These are phyloP conservation scores for Entomortierella lignicola DNA, from an alignment of 192 early-diverging fungal genomes.

Conservation along the genomic window DNA sequence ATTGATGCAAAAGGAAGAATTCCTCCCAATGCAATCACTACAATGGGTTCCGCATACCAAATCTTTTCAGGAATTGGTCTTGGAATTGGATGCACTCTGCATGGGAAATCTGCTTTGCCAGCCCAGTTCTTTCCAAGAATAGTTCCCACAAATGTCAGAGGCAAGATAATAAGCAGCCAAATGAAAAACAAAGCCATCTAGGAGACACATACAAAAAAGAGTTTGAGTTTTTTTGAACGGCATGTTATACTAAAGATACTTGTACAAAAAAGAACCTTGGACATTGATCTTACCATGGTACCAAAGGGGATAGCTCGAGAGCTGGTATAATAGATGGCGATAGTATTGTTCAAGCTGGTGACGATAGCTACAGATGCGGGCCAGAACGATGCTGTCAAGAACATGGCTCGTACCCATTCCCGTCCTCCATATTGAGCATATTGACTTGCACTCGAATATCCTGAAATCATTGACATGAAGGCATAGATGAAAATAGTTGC, in stretches of 20 bases:
- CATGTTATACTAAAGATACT: neutral
- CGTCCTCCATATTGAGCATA: conserved; percentile 76
- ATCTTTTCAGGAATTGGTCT: conserved; percentile 79
- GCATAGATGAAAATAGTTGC: conserved; percentile 85
- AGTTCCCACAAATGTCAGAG: conserved; percentile 78
- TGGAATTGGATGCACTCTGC: conserved; percentile 83
- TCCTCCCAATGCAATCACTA: conserved; percentile 70
- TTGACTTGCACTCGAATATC: conserved; percentile 74
- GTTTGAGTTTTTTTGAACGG: neutral
- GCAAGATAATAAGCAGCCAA: conserved; percentile 77
- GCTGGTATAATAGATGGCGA: conserved; percentile 78
- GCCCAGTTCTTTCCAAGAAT: conserved; percentile 76
- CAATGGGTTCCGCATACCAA: conserved; percentile 76
- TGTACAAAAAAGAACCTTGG: neutral
- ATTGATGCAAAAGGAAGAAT: conserved; percentile 82
- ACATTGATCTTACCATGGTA: conserved; percentile 63
- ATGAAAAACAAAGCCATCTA: conserved; percentile 76
- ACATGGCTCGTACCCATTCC: conserved; percentile 73
- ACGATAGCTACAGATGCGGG: conserved; percentile 68
- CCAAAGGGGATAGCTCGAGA: conserved; percentile 84
- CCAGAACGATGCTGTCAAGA: conserved; percentile 76
- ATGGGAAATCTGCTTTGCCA: conserved; percentile 73
- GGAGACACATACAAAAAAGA: neutral
- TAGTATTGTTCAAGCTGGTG: conserved; percentile 72
- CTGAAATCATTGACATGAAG: conserved; percentile 73